These are phyloP conservation scores for Hyaloscypha finlandica DNA, from an alignment of 495 filamentous ascomycete genomes.

Conservation along the genomic window DNA sequence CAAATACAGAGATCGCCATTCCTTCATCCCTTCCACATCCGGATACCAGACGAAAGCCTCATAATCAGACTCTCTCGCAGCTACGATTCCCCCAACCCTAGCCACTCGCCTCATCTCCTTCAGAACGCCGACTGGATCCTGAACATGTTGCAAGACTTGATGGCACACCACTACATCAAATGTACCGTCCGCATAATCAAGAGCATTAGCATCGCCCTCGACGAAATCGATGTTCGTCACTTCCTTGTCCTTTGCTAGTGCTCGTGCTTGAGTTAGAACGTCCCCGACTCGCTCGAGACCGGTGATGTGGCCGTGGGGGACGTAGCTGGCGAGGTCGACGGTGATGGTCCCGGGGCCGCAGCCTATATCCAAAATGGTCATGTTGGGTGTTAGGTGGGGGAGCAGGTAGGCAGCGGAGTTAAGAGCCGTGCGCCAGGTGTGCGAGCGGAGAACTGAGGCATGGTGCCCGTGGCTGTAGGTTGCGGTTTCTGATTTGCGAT, in stretches of 20 bases:
- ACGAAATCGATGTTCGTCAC: constrained; percentile 51
- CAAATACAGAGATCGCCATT: constrained; percentile 45
- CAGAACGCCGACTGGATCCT: constrained; percentile 43
- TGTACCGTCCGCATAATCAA: constrained; percentile 44
- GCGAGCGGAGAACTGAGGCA: constrained; percentile 48
- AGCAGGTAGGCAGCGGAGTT: constrained; percentile 56
- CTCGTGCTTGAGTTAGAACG: constrained; percentile 36
- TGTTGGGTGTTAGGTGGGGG: constrained; percentile 45
- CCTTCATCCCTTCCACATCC: constrained; percentile 40
- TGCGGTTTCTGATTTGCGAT: constrained; percentile 35
- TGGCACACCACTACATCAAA: constrained; percentile 61
- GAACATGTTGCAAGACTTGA: constrained; percentile 57
- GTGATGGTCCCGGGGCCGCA: constrained; percentile 61
- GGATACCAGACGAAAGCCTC: constrained; percentile 48
- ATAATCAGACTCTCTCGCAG: constrained; percentile 52
- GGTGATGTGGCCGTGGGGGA: constrained; percentile 49
- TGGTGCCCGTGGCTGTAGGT: constrained; percentile 55
- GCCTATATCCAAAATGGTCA: constrained; percentile 58
- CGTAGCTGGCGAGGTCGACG: constrained; percentile 47
- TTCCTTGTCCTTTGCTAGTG: constrained; percentile 43
- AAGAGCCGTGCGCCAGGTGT: constrained; percentile 52
- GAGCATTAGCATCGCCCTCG: constrained; percentile 46
- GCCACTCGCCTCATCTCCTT: constrained; percentile 51
- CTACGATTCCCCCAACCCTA: constrained; percentile 55
- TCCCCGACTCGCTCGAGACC: constrained; percentile 36